Evolutionary conservation across 2,329 filamentous ascomycete species (phyloP).

Genomic region (Hypoxylon sp.): DNA sequence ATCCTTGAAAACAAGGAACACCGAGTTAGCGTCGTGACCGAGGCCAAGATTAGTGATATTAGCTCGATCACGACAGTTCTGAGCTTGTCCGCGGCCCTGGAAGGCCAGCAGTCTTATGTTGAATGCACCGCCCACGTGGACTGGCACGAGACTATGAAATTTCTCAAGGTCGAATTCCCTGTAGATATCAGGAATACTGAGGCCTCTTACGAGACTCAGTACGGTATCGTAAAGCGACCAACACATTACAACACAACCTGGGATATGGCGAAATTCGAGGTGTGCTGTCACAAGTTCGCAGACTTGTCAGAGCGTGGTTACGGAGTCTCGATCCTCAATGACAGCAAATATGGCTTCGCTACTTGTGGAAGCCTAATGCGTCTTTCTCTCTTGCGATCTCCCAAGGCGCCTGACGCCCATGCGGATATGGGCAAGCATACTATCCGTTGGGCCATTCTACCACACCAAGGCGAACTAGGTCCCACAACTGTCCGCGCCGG

Average conservation of each 20-base stretch:
- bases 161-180: conserved; percentile 98
- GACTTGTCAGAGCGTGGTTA: conserved; percentile 91
- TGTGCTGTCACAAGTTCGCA: conserved; percentile 95
- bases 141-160: conserved; percentile 97
- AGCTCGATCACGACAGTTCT: conserved; percentile 91
- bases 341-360: conserved; percentile 96
- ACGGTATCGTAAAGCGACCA: conserved; percentile 87
- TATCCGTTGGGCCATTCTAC: conserved; percentile 92
- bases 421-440: conserved; percentile 93
- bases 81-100: conserved; percentile 78
- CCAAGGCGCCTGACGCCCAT: conserved; percentile 93
- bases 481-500: conserved; percentile 83
- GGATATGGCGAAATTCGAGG: conserved; percentile 99
- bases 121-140: conserved; percentile 90
- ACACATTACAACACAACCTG: conserved; percentile 98
- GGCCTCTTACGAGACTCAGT: conserved; percentile 95
- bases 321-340: conserved; percentile 92
- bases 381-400: conserved; percentile 84
- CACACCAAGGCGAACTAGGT: conserved; percentile 81
- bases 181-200: conserved; percentile 92
- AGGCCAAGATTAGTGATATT: conserved; percentile 87
- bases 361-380: conserved; percentile 92
- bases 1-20: conserved; percentile 81
- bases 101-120: conserved; percentile 77
- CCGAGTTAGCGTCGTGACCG: conserved; percentile 84